A percentile compares a stretch with the other conserved stretches of the same genome.
These are phyloP conservation scores for Prunus armeniaca DNA, from an alignment of 306 rosid species.

Conservation along the genomic window DNA sequence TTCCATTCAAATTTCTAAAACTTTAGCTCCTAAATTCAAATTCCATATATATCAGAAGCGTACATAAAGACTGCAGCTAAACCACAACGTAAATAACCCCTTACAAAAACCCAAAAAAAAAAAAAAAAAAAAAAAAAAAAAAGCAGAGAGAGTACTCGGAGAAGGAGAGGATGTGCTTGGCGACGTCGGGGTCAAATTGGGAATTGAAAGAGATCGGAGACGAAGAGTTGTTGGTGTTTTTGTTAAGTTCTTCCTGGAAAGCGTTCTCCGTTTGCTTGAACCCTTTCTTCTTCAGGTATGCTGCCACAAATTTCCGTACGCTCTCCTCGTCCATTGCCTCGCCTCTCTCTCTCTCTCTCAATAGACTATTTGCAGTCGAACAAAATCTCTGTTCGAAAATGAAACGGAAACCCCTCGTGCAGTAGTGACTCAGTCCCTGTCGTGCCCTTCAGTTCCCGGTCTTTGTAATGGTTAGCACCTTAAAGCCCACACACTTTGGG, in stretches of 20 bases:
- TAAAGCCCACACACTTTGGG: not conserved
- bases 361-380: not conserved
- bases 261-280: constrained; percentile 67
- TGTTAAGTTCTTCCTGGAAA: constrained; percentile 66
- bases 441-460: not conserved
- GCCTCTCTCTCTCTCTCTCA: not conserved
- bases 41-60: not conserved
- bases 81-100: no score
- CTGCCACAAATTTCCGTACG: constrained; percentile 48
- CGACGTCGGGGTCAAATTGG: constrained; percentile 53
- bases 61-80: not conserved
- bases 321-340: constrained; percentile 68
- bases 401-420: not conserved
- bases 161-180: constrained; percentile 56
- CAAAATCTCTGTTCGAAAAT: not conserved
- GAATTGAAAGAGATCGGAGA: constrained; percentile 36
- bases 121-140: not conserved
- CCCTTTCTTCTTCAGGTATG: constrained; percentile 68
- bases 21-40: not conserved
- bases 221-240: constrained; percentile 38
- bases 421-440: not conserved
- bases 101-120: not conserved
- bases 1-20: not conserved
- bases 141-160: constrained; percentile 45
- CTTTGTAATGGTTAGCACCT: not conserved